Conservation (phyloP, 257 asterid genomes). For the Fraxinus quadrangulata region DNA sequence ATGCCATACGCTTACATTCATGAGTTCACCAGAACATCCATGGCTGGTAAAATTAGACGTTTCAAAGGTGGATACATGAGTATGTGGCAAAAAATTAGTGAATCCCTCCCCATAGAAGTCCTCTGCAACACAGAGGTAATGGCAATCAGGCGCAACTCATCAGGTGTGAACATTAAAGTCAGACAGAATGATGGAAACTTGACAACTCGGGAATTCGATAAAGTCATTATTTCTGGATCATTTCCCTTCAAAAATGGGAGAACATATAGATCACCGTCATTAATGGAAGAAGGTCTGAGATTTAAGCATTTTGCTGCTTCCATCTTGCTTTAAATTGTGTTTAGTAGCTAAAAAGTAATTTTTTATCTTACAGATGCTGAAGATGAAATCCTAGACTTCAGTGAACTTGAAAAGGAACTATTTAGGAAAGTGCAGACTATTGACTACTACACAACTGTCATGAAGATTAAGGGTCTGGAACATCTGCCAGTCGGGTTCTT, state of each 20-base stretch:
- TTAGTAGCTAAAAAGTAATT: slow-evolving; percentile 16
- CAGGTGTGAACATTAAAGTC: slow-evolving; percentile 36
- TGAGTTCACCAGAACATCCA: slow-evolving; percentile 77
- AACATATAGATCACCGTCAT: slow-evolving; percentile 55
- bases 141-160: slow-evolving; percentile 47
- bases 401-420: slow-evolving; percentile 62
- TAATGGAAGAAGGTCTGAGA: slow-evolving; percentile 38
- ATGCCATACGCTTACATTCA: slow-evolving; percentile 81
- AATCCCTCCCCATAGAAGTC: slow-evolving; percentile 52
- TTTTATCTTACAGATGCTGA: slow-evolving; percentile 39
- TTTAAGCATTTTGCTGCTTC: background rate
- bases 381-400: slow-evolving; percentile 49
- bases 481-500: slow-evolving; percentile 75
- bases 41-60: slow-evolving; percentile 87
- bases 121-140: slow-evolving; percentile 68
- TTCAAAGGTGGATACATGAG: slow-evolving; percentile 77
- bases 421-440: slow-evolving; percentile 67
- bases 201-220: slow-evolving; percentile 53
- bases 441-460: slow-evolving; percentile 76
- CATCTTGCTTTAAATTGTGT: background rate
- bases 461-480: slow-evolving; percentile 76
- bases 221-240: slow-evolving; percentile 68
- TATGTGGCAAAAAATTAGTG: slow-evolving; percentile 63
- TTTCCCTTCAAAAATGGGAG: slow-evolving; percentile 63
- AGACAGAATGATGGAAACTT: slow-evolving; percentile 35